These are phyloP conservation scores for Medicago ruthenica DNA, from an alignment of 306 rosid species.

Conservation along the genomic window DNA sequence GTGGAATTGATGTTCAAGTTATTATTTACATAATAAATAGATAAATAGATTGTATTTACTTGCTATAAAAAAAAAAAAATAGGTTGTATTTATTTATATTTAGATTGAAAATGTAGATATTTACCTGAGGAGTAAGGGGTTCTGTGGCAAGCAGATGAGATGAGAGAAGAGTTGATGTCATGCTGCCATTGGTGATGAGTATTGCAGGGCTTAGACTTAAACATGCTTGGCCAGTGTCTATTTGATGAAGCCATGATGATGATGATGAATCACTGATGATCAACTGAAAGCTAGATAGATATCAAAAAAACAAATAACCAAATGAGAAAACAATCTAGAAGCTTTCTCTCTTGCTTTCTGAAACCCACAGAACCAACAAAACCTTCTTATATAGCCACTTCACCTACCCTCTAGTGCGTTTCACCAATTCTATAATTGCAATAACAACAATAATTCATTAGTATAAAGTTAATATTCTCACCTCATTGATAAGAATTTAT, in stretches of 20 bases:
- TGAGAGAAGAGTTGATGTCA: constrained; percentile 75
- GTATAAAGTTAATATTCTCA: constrained; percentile 17
- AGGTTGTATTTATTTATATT: background rate
- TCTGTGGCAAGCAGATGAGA: constrained; percentile 66
- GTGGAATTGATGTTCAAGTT: too few species aligned
- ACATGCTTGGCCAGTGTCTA: constrained; percentile 99
- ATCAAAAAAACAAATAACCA: too few species aligned
- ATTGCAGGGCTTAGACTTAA: constrained; percentile 93
- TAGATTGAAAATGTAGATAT: background rate
- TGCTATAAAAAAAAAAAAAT: too few species aligned
- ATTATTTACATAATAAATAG: too few species aligned
- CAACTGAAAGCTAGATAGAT: too few species aligned
- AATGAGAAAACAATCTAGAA: constrained; percentile 38
- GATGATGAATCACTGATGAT: constrained; percentile 4
- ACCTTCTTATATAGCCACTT: constrained; percentile 76
- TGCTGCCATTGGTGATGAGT: constrained; percentile 92
- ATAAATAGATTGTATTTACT: too few species aligned
- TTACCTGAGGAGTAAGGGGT: constrained; percentile 68
- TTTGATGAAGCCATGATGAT: constrained; percentile 92
- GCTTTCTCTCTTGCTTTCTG: constrained; percentile 56
- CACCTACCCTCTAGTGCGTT: constrained; percentile 44
- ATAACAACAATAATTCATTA: constrained; percentile 6
- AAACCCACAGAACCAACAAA: constrained; percentile 46
- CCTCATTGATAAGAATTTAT: background rate
- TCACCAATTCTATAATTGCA: constrained; percentile 6